phyloP scores from a whole-genome alignment of 192 early-diverging fungal genomes.

The Coemansia sp. region DNA sequence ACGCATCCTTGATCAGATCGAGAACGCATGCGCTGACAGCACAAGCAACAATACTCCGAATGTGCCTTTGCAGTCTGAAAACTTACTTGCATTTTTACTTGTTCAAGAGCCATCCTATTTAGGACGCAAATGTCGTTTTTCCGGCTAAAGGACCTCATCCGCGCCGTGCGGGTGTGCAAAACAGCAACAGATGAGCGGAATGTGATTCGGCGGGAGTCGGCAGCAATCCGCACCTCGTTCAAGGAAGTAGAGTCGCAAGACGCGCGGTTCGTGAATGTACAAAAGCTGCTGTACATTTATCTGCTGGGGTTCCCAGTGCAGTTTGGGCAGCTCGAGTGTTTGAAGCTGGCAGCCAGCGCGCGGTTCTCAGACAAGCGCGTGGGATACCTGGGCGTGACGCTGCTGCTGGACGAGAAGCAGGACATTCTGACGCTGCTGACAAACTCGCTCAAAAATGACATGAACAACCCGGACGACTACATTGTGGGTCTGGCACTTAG shows the following conservation, averaged over 20 bases:
- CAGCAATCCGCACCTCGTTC: constrained; percentile 93
- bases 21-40: no score
- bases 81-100: no score
- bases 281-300: constrained; percentile 97
- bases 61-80: no score
- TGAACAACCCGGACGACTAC: constrained; percentile 95
- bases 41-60: no score
- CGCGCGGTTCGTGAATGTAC: constrained; percentile 88
- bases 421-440: constrained; percentile 96
- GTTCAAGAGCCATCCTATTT: no score
- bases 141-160: constrained; percentile 84
- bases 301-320: constrained; percentile 99
- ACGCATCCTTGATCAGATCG: no score
- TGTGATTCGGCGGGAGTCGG: constrained; percentile 95
- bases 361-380: constrained; percentile 95
- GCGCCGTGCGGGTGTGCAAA: constrained; percentile 94
- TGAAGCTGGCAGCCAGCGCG: constrained; percentile 93
- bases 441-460: constrained; percentile 94
- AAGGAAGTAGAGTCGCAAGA: constrained; percentile 89
- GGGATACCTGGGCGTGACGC: constrained; percentile 97
- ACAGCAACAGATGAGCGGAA: constrained; percentile 98
- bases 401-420: constrained; percentile 97
- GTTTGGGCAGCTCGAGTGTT: constrained; percentile 99
- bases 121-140: constrained; percentile 51
- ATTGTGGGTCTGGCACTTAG: constrained; percentile 95